These are phyloP conservation scores for Raphanus hybrid DNA, from an alignment of 441 rosid genomes.

Conservation along the genomic window DNA sequence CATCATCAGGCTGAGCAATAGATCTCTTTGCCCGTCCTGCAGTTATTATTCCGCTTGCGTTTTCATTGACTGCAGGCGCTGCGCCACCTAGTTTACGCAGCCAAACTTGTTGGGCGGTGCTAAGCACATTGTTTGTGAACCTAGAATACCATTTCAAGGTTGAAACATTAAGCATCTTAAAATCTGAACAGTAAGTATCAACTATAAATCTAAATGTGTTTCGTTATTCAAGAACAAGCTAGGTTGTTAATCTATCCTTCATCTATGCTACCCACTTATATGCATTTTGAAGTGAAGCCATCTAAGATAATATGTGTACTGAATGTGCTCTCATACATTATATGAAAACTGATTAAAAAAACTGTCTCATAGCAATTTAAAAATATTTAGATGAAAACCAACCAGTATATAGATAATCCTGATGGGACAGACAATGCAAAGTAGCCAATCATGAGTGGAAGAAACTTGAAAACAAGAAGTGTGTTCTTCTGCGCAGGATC, in stretches of 20 bases:
- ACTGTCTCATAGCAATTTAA: background rate
- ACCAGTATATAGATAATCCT: constrained; percentile 96
- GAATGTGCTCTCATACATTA: background rate
- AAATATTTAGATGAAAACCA: constrained; percentile 44
- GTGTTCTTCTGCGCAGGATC: constrained; percentile 96
- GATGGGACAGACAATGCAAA: constrained; percentile 96
- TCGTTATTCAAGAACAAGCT: constrained; percentile 2
- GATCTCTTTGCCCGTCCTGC: constrained; percentile 92
- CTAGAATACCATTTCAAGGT: constrained; percentile 46
- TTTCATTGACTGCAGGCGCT: constrained; percentile 73
- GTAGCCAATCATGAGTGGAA: constrained; percentile 97
- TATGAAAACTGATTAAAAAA: background rate
- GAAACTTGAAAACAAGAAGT: constrained; percentile 88
- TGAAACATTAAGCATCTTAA: background rate
- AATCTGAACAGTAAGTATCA: background rate
- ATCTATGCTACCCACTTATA: background rate
- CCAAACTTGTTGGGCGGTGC: constrained; percentile 97
- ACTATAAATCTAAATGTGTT: background rate
- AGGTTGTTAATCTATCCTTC: background rate
- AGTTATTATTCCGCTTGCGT: constrained; percentile 81
- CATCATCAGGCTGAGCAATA: constrained; percentile 65
- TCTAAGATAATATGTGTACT: background rate
- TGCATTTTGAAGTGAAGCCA: background rate
- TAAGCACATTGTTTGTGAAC: constrained; percentile 92
- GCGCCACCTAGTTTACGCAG: constrained; percentile 95